Base-by-base conservation (phyloP, 2,329 filamentous ascomycete species). In the Akanthomyces uredinophilus region DNA sequence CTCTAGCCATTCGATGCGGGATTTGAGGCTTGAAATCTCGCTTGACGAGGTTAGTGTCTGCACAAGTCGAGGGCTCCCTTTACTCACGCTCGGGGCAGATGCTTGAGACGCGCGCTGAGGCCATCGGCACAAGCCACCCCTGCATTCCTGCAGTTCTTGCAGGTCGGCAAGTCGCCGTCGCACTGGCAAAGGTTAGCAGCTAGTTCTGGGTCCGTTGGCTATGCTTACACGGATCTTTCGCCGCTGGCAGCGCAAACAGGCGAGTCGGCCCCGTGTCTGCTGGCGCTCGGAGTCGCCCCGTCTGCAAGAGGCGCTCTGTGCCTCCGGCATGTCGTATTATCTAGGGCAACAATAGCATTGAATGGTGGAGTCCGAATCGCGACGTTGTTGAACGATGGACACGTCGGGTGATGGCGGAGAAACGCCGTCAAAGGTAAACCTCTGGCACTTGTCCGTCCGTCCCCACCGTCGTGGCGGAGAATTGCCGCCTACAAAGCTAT, bases 151-250 rank as follows among this genome's bases (percentile, higher is more conserved):
- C 80, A 82, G 2, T 77, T 76, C 7, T 74, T 73, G 43, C 79
- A 81, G 0, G 70, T 65, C 1, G 79, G 79, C 0, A 73, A 58
- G 20, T 74, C 72, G 1, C 79, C 77, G 64, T 80, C 78, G 49
- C 80, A 82, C 78, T 80, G 29, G 6, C 5, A 18, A 29, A 1
- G 8, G 13, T 61, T n/a, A 61, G 35, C 20, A 11, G 27, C 41
- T 32, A n/a, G 1, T 41, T 1, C 1, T 13, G 39, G 13, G 6
- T 27, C 2, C 47, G 16, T 1, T 27, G 24, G 29, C 14, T 52
- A 14, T 7, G 65, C 73, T 27, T 70, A 79, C 78, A 51, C 75
- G 75, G 66, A 82, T 82, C 69, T 83, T 83, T 29, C 80, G 73
- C 47, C 77, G 71, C 63, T 83, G 80, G 61, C 80, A 83, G 5